Percentiles rank a stretch among this genome's conserved stretches.
Conservation (phyloP, 495 filamentous ascomycete genomes). For the Tuber magnatum region DNA sequence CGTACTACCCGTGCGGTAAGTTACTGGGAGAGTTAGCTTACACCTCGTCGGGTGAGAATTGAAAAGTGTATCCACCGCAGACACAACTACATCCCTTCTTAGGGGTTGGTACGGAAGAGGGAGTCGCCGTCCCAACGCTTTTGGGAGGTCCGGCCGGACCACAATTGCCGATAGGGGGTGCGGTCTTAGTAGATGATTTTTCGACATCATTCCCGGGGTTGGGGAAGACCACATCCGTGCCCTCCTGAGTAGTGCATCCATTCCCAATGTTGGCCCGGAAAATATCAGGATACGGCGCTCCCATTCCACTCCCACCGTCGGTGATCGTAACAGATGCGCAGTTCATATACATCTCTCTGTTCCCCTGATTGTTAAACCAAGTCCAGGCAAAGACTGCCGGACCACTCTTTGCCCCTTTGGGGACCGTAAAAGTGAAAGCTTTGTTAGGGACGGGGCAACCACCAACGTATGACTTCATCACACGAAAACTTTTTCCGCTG, state of each 20-base stretch:
- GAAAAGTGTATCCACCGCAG: not conserved
- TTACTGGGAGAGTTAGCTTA: not conserved
- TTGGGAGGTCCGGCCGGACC: not conserved
- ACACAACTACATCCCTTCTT: not conserved
- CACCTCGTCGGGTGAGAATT: not conserved
- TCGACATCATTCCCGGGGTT: slow-evolving; percentile 32
- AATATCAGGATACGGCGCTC: slow-evolving; percentile 22
- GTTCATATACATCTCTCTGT: slow-evolving; percentile 58
- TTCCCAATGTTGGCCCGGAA: slow-evolving; percentile 42
- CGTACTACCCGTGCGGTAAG: not conserved
- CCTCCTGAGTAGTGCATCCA: slow-evolving; percentile 19
- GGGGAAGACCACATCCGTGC: slow-evolving; percentile 26
- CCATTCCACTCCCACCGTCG: slow-evolving; percentile 39
- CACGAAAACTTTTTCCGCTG: slow-evolving; percentile 53
- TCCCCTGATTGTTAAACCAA: slow-evolving; percentile 56
- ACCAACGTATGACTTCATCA: slow-evolving; percentile 59
- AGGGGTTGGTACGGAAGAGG: not conserved
- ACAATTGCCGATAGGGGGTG: not conserved
- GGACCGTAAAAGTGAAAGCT: slow-evolving; percentile 56
- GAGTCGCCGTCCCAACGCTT: not conserved
- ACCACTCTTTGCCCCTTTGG: slow-evolving; percentile 44
- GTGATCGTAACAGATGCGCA: slow-evolving; percentile 51
- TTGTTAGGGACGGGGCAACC: slow-evolving; percentile 49
- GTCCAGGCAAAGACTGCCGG: slow-evolving; percentile 32
- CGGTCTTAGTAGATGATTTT: not conserved